Evolutionary conservation across 148 eudicot genomes (phyloP), one percentile per base, ranked within the genome.

Genomic region (Pouteria glomerata): DNA sequence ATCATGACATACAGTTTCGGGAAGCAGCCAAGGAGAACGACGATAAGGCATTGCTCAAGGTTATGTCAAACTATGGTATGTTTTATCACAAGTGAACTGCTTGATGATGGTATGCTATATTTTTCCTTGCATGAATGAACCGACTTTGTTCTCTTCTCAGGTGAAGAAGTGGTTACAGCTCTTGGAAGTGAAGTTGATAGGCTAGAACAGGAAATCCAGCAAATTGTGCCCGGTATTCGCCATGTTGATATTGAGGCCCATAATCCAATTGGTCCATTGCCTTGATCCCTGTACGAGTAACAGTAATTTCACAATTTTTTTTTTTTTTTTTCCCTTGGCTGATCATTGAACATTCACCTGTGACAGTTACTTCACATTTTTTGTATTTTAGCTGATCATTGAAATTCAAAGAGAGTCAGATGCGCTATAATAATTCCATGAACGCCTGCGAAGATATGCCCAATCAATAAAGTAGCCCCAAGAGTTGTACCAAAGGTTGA

Each of bases 241-340:
- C 99, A 95, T 74, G 97, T 95, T 13, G 99, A 92, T 77, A 95
- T 95, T 51, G 99, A 95, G 72, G 99, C 96, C 76, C 96, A 92
- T 79, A 92, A 91, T 70, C 99, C 97, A 13, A 78, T 84, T 72
- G 29, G 50, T 50, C 94, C 82, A 21, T n/a, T 86, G 33, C 78
- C 85, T 16, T 85, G 79, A 83, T 60, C 51, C 50, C 52, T 34
- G 26, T 12, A n/a, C n/a, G n/a, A n/a, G n/a, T n/a, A n/a, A n/a
- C n/a, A n/a, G n/a, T n/a, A n/a, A n/a, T n/a, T n/a, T n/a, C n/a
- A n/a, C n/a, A n/a, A n/a, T n/a, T n/a, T n/a, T n/a, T n/a, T n/a
- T n/a, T n/a, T n/a, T n/a, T n/a, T n/a, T n/a, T n/a, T n/a, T n/a
- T n/a, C n/a, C n/a, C n/a, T n/a, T n/a, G n/a, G n/a, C n/a, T n/a